A percentile compares a stretch with the other conserved stretches of the same genome.
Conservation (phyloP, 179 eudicot species). For the Nepenthes alata region DNA sequence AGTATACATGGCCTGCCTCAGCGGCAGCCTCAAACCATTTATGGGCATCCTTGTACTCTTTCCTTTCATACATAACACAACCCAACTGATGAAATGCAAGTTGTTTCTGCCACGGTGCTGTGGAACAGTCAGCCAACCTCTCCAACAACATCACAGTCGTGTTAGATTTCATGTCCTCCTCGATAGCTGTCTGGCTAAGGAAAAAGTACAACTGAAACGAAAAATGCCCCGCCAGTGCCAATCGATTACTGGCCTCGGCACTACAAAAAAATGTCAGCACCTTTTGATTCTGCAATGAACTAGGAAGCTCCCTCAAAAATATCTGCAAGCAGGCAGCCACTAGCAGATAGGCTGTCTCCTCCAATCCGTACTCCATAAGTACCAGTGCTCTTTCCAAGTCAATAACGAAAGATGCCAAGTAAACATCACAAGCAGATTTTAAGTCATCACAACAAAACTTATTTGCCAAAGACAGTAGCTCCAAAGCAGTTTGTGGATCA, state of each 20-base stretch:
- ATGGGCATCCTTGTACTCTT: constrained; percentile 72
- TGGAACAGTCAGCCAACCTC: constrained; percentile 51
- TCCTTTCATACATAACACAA: constrained; percentile 75
- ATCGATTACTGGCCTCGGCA: constrained; percentile 41
- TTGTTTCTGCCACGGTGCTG: constrained; percentile 53
- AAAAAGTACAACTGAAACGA: constrained; percentile 59
- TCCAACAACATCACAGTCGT: constrained; percentile 54
- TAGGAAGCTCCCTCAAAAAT: constrained; percentile 62
- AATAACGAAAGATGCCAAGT: constrained; percentile 49
- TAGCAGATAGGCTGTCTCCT: constrained; percentile 57
- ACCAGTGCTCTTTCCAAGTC: constrained; percentile 43
- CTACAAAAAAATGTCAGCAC: constrained; percentile 58
- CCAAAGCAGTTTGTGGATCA: constrained; percentile 44
- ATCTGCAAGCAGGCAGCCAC: constrained; percentile 80
- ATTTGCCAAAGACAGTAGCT: constrained; percentile 58
- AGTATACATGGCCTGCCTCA: constrained; percentile 63
- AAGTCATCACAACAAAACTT: constrained; percentile 71
- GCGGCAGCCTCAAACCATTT: constrained; percentile 64
- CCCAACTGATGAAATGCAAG: constrained; percentile 67
- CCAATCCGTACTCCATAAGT: constrained; percentile 70
- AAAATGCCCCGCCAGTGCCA: constrained; percentile 49
- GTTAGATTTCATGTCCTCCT: constrained; percentile 53
- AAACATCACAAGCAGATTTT: constrained; percentile 61
- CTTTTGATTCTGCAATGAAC: constrained; percentile 34
- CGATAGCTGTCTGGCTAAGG: constrained; percentile 62